Evolutionary conservation across 495 filamentous ascomycete species (phyloP), one percentile per base, ranked within the genome.

Genomic region (Penicillium subrubescens): DNA sequence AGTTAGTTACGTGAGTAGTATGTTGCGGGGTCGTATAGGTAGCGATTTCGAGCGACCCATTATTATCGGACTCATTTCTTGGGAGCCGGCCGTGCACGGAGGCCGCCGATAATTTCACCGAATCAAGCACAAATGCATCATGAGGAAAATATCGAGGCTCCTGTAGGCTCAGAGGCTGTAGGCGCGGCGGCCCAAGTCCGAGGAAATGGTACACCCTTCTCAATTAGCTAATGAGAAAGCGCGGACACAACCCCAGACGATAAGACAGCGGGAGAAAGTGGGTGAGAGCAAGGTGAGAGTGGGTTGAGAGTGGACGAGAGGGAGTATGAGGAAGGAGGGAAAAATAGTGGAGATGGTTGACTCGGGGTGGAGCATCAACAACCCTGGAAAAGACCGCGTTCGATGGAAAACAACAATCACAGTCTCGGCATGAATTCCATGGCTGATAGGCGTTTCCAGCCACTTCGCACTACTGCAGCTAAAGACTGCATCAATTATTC

Each of bases 191-290:
- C 43, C 43, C 31, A 68, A 55, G 14, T 60, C 53, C 54, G 60
- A 62, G 57, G 62, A 65, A 23, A 8, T 27, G 27, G 37, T 4
- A 41, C 37, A 41, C 14, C 23, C 31, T 17, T 60, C 8, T 23
- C 6, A 37, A 63, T 71, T 70, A 69, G 69, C 67, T 71, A 71
- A 71, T 65, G 57, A 34, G 54, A 71, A 63, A 19, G 23, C 53
- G 19, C 19, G 23, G n/a, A 17, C 29, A 25, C 3, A 12, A 27
- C 29, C 4, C 8, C 48, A 51, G 25, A 39, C 62, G 62, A 67
- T 70, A 67, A 66, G 48, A 31, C 48, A n/a, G 25, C 14, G 48
- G 48, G 23, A 52, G n/a, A 25, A n/a, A 52, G 27, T 31, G 48
- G 25, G 25, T n/a, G 14, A 14, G 15, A 27, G 25, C 25, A 27